phyloP scores from a whole-genome alignment of 2,329 filamentous ascomycete genomes.

The Ceratocystis variospora region DNA sequence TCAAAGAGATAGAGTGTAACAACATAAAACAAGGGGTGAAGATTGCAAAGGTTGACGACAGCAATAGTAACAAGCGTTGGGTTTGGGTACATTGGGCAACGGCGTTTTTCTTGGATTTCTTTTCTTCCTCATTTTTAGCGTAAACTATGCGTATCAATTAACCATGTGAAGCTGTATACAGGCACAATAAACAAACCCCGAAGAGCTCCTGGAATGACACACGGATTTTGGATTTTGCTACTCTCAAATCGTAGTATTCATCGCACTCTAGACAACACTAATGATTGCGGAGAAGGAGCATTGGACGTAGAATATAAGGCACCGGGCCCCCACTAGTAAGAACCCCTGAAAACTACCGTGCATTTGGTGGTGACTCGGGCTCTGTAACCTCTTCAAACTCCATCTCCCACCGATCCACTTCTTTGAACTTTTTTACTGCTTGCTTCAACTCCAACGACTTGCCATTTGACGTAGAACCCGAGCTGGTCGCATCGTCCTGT shows the following conservation, averaged over 20 bases:
- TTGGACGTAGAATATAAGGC: too few relatives aligned
- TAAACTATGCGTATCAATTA: not conserved
- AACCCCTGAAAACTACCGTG: constrained; percentile 28
- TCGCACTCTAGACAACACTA: not conserved
- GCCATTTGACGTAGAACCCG: constrained; percentile 28
- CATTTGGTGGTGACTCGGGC: constrained; percentile 36
- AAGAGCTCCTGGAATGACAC: not conserved
- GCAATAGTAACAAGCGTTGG: not conserved
- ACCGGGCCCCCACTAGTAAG: constrained; percentile 12
- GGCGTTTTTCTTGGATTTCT: not conserved
- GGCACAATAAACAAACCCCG: not conserved
- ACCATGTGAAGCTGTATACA: not conserved
- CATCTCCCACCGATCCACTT: constrained; percentile 56
- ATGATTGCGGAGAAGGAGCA: too few relatives aligned
- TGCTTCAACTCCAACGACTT: constrained; percentile 42
- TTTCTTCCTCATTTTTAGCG: not conserved
- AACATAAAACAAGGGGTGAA: not conserved
- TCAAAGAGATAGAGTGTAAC: too few relatives aligned
- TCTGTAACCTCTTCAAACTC: constrained; percentile 51
- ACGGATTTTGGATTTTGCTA: constrained; percentile 6
- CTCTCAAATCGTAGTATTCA: not conserved
- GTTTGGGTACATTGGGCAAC: not conserved
- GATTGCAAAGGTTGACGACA: not conserved
- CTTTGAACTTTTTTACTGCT: constrained; percentile 49
- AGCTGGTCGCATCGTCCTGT: constrained; percentile 19